Conservation (phyloP, 352 stramenopile species). For the Globisporangium ultimum region DNA sequence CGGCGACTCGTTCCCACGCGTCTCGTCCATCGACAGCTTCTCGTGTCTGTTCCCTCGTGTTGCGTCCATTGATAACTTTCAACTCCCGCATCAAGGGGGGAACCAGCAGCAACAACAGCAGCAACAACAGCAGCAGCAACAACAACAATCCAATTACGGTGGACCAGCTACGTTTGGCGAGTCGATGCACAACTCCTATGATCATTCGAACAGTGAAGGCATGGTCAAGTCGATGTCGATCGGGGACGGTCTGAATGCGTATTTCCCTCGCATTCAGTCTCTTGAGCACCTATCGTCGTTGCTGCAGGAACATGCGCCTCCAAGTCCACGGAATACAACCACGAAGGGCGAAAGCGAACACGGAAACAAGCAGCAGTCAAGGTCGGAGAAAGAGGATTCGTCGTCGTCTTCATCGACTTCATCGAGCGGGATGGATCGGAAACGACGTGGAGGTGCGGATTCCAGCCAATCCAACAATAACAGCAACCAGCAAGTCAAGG, state of each 20-base stretch:
- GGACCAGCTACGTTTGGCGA: constrained; percentile 4
- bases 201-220: constrained; percentile 14
- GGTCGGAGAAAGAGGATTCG: constrained; percentile 5
- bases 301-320: constrained; percentile 56
- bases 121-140: background rate
- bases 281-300: constrained; percentile 72
- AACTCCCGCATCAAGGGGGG: constrained; percentile 22
- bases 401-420: background rate
- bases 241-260: constrained; percentile 59
- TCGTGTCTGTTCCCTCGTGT: constrained; percentile 80
- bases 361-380: background rate
- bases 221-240: constrained; percentile 64
- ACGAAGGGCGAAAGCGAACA: constrained; percentile 9
- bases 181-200: constrained; percentile 16
- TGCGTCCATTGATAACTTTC: constrained; percentile 81
- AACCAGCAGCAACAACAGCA: constrained; percentile 11
- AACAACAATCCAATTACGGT: constrained; percentile 1
- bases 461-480: background rate
- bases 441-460: background rate
- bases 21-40: constrained; percentile 86
- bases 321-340: constrained; percentile 28
- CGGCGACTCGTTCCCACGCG: constrained; percentile 47
- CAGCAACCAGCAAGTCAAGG: constrained; percentile 19
- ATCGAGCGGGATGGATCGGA: constrained; percentile 2
- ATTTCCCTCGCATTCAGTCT: constrained; percentile 77